Base-by-base conservation (phyloP, 2,329 filamentous ascomycete genomes). In the Pleoardoris graminearum region DNA sequence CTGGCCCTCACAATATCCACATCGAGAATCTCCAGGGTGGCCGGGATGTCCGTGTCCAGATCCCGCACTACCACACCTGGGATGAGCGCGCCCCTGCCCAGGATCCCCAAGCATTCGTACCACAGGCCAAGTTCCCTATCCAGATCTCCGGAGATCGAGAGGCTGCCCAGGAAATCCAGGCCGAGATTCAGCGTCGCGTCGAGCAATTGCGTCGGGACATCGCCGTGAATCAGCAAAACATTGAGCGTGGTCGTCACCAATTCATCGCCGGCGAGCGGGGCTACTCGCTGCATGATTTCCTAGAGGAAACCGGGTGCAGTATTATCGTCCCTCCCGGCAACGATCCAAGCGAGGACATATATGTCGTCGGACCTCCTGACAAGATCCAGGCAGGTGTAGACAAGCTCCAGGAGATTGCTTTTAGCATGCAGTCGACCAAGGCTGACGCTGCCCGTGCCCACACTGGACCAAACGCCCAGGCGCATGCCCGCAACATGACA, bases 261-360 rank as follows among this genome's bases (percentile, higher is more conserved):
- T 97, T 97, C 79, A 94, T 99, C 68, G 86, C 96, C 58, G 93
- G 93, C 46, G 86, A 93, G 56, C 84, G 87, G 56, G 91, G 90
- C 55, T 83, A 89, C 56, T 86, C 90, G 16, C 80, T 90, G 29
- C 85, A 97, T 52, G 85, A 96, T 39, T 97, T 99, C 79, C 85
- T 97, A 59, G 82, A 86, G 39, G 85, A 96, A 67, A 97, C 94
- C 52, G 93, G 93, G 57, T 99, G 94, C 74, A 85, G 89, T 37
- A 87, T 97, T 54, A 83, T 97, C 51, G 76, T 97, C 39, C 93
- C 87, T 48, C 84, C 91, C 7, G 81, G 81, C 22, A 85, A 87
- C 21, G 85, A 90, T 48, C 89, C 94, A 51, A 89, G 90, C 41
- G 90, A 96, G 65, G 85, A 85, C 36, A 83, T 97, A 41, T 93